Evolutionary conservation across 2,329 filamentous ascomycete species (phyloP), one percentile per base, ranked within the genome.

Genomic region (Curvularia verruculosa): DNA sequence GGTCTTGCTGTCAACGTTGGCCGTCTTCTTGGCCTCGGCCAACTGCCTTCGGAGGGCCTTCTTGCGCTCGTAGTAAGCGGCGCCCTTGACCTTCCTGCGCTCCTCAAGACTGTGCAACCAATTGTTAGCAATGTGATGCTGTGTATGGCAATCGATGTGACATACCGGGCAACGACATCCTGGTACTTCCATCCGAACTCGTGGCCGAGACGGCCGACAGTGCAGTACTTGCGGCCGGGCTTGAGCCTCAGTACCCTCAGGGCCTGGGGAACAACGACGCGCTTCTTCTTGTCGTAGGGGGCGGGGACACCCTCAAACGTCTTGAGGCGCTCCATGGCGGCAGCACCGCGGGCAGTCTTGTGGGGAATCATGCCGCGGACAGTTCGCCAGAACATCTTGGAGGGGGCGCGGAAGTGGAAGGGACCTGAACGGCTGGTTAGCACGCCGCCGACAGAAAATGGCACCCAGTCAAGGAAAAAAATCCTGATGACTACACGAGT

Each of bases 151-250:
- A 2, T 21, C 15, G 40, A 34, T n/a, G 15, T 9, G 3, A 90
- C 92, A 78, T 85, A 98, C 93, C 91, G 92, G 77, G 89, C 90
- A 84, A 99, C 95, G 79, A 99, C 93, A 80, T 97, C 94, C 87
- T 97, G 91, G 90, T 99, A 98, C 86, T 99, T 99, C 95, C 95
- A 99, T 85, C 95, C 95, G 78, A 98, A 95, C 86, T 99, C 95
- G 84, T 97, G 93, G 83, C 91, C 95, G 79, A 99, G 86, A 84
- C 95, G 89, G 75, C 95, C 95, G 74, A 99, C 94, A 70, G 93
- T 96, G 91, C 95, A 99, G 91, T 96, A 99, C 89, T 99, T 99
- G 86, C 95, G 92, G 79, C 95, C 95, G 77, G 95, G 95, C 88
- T 97, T 96, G 81, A 99, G 87, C 81, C 95, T 88, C 80, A 99